phyloP scores from a whole-genome alignment of 73 alveolate genomes.

The Blepharisma japonicum region DNA sequence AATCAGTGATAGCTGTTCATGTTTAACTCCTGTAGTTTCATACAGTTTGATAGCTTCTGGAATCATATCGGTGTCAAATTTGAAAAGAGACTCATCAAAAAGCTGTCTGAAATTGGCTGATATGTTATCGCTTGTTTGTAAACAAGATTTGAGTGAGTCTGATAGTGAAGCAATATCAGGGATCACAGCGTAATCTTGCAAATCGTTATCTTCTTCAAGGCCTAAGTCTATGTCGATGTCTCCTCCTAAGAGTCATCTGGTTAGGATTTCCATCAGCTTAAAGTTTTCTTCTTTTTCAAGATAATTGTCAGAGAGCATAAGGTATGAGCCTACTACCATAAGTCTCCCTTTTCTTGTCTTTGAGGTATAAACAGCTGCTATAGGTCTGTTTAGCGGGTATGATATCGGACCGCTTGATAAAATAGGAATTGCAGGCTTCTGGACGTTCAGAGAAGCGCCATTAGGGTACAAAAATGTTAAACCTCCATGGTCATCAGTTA shows the following conservation, averaged over 20 bases:
- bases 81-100: constrained; percentile 72
- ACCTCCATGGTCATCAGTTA: constrained; percentile 59
- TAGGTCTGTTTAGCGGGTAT: constrained; percentile 78
- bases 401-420: constrained; percentile 85
- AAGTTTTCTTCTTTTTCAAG: constrained; percentile 56
- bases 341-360: constrained; percentile 45
- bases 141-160: constrained; percentile 86
- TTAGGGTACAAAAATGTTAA: constrained; percentile 80
- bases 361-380: constrained; percentile 33
- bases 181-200: constrained; percentile 82
- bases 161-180: constrained; percentile 97
- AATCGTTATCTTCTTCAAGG: constrained; percentile 43
- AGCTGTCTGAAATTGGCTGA: constrained; percentile 83
- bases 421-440: constrained; percentile 71
- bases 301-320: constrained; percentile 51
- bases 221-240: constrained; percentile 32
- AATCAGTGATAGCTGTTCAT: constrained; percentile 90
- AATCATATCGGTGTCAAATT: constrained; percentile 85
- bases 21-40: constrained; percentile 76
- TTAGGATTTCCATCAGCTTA: constrained; percentile 74
- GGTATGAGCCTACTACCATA: constrained; percentile 55
- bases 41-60: constrained; percentile 84
- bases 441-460: constrained; percentile 89
- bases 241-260: constrained; percentile 73
- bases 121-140: constrained; percentile 79